Base-by-base conservation (phyloP, 768 basidiomycete genomes). In the Boletus eberwhitei region DNA sequence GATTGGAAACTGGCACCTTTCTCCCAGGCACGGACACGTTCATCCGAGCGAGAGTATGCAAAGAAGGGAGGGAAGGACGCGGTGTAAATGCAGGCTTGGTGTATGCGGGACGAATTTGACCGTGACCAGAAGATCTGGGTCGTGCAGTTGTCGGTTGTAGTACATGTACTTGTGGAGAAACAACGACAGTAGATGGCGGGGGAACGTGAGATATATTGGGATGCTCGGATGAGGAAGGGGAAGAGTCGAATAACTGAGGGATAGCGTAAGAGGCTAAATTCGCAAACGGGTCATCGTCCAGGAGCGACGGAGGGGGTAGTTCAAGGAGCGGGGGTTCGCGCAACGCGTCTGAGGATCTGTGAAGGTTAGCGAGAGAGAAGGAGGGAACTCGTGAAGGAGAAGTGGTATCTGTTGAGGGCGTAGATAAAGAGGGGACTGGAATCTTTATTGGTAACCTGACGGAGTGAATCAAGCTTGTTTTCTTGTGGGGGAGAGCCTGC, bases 211-310 rank as follows among this genome's bases (percentile, higher is more conserved):
- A 59, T 16, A 60, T 45, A 39, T 39, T 38, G 22, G 52, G 52
- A 16, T 24, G 48, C 13, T 29, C 26, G 13, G 29, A 29, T 29
- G 48, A 29, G n/a, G n/a, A 8, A 3, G 36, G 47, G 21, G 43
- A 32, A 32, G 31, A 31, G 22, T 46, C 49, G 1, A 35, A 41
- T 29, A 38, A 29, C 3, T 11, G 48, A 38, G 36, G 48, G n/a
- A 48, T 9, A 12, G 22, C 5, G 22, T 36, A 34, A 55, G 77
- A 72, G 14, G 56, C 16, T 43, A 86, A 73, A 56, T 84, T 82
- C 21, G 88, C 88, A 61, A 90, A 90, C 2, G 88, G 88, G 61
- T 90, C 88, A 48, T 85, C 83, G 61, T 88, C 87, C 24, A 87
- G 73, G 19, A 88, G 49, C 12, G 61, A 59, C 17, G 57, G 45